These are phyloP conservation scores for Talaromyces adpressus DNA, from an alignment of 495 filamentous ascomycete species.

Conservation along the genomic window DNA sequence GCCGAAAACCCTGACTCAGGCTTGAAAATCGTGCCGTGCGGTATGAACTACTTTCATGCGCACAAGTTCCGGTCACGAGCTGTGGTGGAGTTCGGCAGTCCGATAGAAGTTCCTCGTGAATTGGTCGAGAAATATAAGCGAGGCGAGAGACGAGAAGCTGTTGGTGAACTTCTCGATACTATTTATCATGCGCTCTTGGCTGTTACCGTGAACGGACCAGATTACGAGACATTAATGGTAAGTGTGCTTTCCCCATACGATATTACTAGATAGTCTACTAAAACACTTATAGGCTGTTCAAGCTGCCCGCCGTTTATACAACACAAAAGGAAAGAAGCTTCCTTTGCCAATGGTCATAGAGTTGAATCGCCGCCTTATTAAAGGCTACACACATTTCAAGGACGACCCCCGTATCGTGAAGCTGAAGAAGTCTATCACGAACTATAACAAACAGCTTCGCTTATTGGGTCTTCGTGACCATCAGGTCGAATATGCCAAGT, in stretches of 20 bases:
- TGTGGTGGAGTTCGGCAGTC: slow-evolving; percentile 90
- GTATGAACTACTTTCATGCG: slow-evolving; percentile 99
- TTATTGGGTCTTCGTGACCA: slow-evolving; percentile 87
- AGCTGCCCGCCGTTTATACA: slow-evolving; percentile 89
- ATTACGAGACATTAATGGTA: slow-evolving; percentile 97
- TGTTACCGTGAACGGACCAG: slow-evolving; percentile 88
- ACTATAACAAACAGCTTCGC: slow-evolving; percentile 84
- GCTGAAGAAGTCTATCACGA: slow-evolving; percentile 68
- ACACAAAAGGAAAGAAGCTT: slow-evolving; percentile 87
- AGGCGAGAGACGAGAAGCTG: slow-evolving; percentile 77
- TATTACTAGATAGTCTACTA: neutral
- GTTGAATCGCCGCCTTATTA: slow-evolving; percentile 86
- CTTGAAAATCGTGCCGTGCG: slow-evolving; percentile 97
- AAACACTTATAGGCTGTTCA: slow-evolving; percentile 59
- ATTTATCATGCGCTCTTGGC: slow-evolving; percentile 78
- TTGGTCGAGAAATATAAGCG: slow-evolving; percentile 79
- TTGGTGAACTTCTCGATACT: slow-evolving; percentile 71
- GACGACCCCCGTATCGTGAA: slow-evolving; percentile 78
- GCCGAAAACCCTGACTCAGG: slow-evolving; percentile 83
- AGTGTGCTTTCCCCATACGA: slow-evolving; percentile 6
- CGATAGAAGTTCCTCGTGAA: slow-evolving; percentile 73
- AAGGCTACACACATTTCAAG: slow-evolving; percentile 89
- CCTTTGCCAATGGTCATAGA: slow-evolving; percentile 93
- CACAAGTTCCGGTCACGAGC: slow-evolving; percentile 98
- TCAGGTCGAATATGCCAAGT: slow-evolving; percentile 87